phyloP scores from a whole-genome alignment of 805 yeast genomes.

The Barnettozyma pratensis region DNA sequence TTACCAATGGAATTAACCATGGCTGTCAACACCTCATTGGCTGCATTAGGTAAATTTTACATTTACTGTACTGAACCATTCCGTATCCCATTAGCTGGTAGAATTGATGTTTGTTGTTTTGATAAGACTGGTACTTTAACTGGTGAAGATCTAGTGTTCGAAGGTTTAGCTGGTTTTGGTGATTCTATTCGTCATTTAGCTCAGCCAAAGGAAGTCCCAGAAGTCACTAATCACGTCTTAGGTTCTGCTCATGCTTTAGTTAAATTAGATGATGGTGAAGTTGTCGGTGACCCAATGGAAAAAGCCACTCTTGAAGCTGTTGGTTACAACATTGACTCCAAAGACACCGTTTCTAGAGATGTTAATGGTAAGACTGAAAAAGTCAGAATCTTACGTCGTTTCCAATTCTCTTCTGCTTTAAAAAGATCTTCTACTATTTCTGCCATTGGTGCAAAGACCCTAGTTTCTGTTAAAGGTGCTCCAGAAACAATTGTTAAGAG shows the following conservation, averaged over 20 bases:
- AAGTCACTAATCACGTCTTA: conserved; percentile 61
- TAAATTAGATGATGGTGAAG: conserved; percentile 89
- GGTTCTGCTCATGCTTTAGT: conserved; percentile 98
- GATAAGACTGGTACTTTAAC: conserved; percentile 98
- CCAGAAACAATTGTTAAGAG: conserved; percentile 90
- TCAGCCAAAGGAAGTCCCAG: conserved; percentile 58
- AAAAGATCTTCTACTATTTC: conserved; percentile 93
- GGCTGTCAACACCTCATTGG: conserved; percentile 92
- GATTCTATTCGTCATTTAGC: conserved; percentile 49
- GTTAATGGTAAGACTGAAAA: conserved; percentile 34
- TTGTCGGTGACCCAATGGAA: conserved; percentile 99
- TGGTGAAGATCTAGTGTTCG: conserved; percentile 93
- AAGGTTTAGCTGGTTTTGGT: conserved; percentile 86
- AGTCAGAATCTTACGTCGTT: conserved; percentile 79
- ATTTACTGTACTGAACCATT: conserved; percentile 98
- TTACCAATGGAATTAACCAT: conserved; percentile 97
- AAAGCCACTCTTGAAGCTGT: conserved; percentile 89
- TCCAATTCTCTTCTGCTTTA: conserved; percentile 93
- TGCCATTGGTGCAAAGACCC: conserved; percentile 44
- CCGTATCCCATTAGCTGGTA: conserved; percentile 95
- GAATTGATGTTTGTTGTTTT: conserved; percentile 97
- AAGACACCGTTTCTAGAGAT: conserved; percentile 60
- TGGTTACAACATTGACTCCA: conserved; percentile 75
- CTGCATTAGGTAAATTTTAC: conserved; percentile 80
- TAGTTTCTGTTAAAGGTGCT: conserved; percentile 94